Evolutionary conservation across 2,329 filamentous ascomycete genomes (phyloP).

Genomic region (Alternaria rosae): DNA sequence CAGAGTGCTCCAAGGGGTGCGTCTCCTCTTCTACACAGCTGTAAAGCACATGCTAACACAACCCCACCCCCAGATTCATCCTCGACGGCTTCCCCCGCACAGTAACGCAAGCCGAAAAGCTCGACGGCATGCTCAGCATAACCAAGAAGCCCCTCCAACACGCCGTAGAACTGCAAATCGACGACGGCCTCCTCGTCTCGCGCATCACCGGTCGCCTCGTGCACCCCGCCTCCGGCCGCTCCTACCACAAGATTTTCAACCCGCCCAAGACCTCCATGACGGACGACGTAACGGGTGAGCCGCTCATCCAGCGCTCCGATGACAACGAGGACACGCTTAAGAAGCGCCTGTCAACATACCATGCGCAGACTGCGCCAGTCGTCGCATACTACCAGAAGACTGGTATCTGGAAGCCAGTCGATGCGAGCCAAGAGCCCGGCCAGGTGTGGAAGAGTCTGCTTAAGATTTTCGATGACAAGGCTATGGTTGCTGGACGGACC

Average conservation of each 20-base stretch:
- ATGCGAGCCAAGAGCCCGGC: constrained; percentile 94
- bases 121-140: constrained; percentile 86
- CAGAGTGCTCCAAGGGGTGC: constrained; percentile 96
- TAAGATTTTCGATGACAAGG: constrained; percentile 75
- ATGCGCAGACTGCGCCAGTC: constrained; percentile 90
- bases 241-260: constrained; percentile 99
- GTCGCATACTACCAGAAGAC: constrained; percentile 97
- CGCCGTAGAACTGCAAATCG: constrained; percentile 95
- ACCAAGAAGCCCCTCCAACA: constrained; percentile 89
- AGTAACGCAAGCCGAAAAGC: constrained; percentile 90
- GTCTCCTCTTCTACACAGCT: constrained; percentile 3
- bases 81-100: constrained; percentile 98
- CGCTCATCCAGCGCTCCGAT: constrained; percentile 92
- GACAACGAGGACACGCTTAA: constrained; percentile 96
- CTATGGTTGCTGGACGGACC: constrained; percentile 47
- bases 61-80: constrained; percentile 75
- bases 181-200: constrained; percentile 89
- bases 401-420: constrained; percentile 94
- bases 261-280: constrained; percentile 93
- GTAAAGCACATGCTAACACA: constrained; percentile 2
- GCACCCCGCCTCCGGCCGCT: constrained; percentile 93
- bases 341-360: constrained; percentile 94
- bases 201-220: constrained; percentile 96
- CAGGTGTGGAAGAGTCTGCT: constrained; percentile 95
- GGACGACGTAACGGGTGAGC: constrained; percentile 96